Conservation (phyloP, 371 early-diverging fungal genomes). For the Rhizopus arrhizus region DNA sequence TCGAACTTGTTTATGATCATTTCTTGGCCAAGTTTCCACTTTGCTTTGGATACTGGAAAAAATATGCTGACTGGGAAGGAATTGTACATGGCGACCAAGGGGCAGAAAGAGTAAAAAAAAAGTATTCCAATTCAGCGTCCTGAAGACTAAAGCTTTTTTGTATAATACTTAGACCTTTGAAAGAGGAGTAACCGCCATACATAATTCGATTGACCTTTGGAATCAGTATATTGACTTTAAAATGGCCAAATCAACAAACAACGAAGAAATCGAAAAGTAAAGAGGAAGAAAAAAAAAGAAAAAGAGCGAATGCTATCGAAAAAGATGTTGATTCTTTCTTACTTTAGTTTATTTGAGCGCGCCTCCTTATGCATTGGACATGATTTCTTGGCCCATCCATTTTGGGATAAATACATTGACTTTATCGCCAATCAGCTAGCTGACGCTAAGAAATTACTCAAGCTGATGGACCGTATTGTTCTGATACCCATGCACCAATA, state of each 20-base stretch:
- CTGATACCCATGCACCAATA: conserved; percentile 73
- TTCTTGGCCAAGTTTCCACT: conserved; percentile 71
- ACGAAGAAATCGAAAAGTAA: conserved; percentile 61
- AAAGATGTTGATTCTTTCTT: neutral
- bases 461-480: conserved; percentile 62
- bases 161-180: conserved; percentile 57
- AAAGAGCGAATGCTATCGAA: too few species aligned
- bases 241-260: conserved; percentile 48
- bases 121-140: too few species aligned
- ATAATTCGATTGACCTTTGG: conserved; percentile 72
- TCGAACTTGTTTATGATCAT: conserved; percentile 60
- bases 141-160: neutral
- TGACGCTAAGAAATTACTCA: conserved; percentile 39
- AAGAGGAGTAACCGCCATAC: conserved; percentile 63
- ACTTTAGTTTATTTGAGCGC: conserved; percentile 59
- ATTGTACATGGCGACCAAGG: conserved; percentile 53
- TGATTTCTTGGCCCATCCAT: conserved; percentile 69
- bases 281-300: neutral
- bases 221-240: conserved; percentile 66
- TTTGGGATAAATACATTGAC: conserved; percentile 75
- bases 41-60: conserved; percentile 79
- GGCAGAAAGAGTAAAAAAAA: conserved; percentile 55
- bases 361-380: conserved; percentile 61
- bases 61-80: conserved; percentile 66
- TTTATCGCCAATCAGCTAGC: conserved; percentile 58